phyloP scores from a whole-genome alignment of 2,329 filamentous ascomycete genomes.

The Cladobotryum protrusum region DNA sequence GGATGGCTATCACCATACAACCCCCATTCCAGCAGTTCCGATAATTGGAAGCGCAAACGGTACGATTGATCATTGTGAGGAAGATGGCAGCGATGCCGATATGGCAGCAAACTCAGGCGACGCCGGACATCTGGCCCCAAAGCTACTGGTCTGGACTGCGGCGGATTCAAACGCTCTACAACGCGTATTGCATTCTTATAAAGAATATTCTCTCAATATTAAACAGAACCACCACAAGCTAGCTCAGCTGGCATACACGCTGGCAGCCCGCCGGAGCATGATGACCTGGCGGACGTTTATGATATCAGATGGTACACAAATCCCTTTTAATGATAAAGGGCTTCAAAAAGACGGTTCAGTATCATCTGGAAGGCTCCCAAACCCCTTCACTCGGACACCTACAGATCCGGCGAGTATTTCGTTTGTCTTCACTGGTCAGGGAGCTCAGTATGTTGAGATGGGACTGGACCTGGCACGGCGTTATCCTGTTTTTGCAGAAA shows the following conservation, averaged over 20 bases:
- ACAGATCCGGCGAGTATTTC: constrained; percentile 2
- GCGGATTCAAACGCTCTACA: not conserved
- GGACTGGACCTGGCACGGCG: constrained; percentile 21
- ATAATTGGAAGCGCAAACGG: not conserved
- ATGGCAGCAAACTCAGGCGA: not conserved
- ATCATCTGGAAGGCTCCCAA: too few species aligned
- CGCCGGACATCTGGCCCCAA: not conserved
- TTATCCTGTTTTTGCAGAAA: constrained; percentile 24
- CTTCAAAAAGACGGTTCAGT: too few species aligned
- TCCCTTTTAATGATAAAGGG: not conserved
- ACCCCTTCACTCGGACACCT: too few species aligned
- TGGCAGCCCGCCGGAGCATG: not conserved
- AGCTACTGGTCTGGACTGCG: not conserved
- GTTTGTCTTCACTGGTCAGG: constrained; percentile 28
- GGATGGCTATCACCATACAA: not conserved
- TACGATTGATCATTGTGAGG: not conserved
- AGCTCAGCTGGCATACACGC: not conserved
- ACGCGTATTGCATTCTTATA: not conserved
- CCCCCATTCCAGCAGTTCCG: not conserved
- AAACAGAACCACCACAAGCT: not conserved
- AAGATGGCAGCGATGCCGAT: not conserved
- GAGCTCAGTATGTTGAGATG: constrained; percentile 25
- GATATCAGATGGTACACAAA: not conserved
- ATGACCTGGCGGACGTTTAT: not conserved
- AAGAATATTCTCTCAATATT: not conserved